phyloP scores from a whole-genome alignment of 2,329 filamentous ascomycete species.

The Diaporthe capsici region DNA sequence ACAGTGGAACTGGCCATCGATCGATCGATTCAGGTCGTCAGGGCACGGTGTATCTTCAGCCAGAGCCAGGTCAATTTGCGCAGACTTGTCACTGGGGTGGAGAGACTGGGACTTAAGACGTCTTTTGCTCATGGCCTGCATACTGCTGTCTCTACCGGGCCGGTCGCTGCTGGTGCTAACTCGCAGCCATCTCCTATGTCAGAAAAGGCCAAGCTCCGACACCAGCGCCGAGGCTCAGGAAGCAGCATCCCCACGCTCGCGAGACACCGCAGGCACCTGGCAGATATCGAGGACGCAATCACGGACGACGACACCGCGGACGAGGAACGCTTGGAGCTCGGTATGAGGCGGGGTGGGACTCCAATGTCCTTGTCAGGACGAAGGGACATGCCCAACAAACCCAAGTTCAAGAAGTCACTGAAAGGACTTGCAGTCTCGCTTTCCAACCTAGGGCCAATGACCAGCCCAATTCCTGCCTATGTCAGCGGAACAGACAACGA shows the following conservation, averaged over 20 bases:
- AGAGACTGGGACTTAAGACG: constrained; percentile 45
- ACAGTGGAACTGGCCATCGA: constrained; percentile 91
- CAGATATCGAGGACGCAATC: constrained; percentile 55
- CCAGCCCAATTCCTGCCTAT: constrained; percentile 36
- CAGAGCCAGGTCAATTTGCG: constrained; percentile 74
- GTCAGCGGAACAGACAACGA: constrained; percentile 17
- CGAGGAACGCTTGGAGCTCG: constrained; percentile 47
- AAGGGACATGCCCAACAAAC: constrained; percentile 39
- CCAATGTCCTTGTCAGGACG: constrained; percentile 12
- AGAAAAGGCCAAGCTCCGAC: constrained; percentile 34
- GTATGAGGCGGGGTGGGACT: constrained; percentile 36
- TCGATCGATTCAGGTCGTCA: constrained; percentile 77
- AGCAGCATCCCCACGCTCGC: constrained; percentile 61
- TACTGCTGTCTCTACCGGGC: constrained; percentile 42
- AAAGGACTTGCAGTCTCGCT: constrained; percentile 45
- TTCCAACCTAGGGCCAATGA: constrained; percentile 35
- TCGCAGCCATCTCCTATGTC: constrained; percentile 13
- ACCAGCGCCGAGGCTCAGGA: constrained; percentile 64
- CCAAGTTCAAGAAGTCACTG: constrained; percentile 45
- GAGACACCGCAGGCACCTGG: constrained; percentile 52
- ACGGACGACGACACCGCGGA: constrained; percentile 51
- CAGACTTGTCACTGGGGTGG: constrained; percentile 56
- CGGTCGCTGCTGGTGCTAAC: constrained; percentile 31
- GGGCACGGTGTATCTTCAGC: constrained; percentile 78
- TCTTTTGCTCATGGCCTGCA: constrained; percentile 35